phyloP scores from a whole-genome alignment of 208 protist species.

The Crithidia bombi region DNA sequence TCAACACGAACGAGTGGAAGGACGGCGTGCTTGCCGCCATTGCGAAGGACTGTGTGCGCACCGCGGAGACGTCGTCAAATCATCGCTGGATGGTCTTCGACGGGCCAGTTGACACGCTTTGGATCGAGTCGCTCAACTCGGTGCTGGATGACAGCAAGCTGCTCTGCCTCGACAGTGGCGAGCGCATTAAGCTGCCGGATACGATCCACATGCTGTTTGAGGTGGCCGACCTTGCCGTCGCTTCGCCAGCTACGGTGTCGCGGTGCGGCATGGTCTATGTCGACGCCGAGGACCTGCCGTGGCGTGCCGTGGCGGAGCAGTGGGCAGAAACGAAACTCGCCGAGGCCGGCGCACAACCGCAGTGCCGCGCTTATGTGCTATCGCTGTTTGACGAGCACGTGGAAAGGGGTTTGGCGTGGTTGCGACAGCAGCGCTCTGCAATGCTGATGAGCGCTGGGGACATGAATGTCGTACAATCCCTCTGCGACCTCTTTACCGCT shows the following conservation, averaged over 20 bases:
- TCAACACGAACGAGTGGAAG: constrained; percentile 95
- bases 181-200: constrained; percentile 97
- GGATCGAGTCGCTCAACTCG: constrained; percentile 99
- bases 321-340: constrained; percentile 91
- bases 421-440: constrained; percentile 67
- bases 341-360: constrained; percentile 48
- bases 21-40: constrained; percentile 93
- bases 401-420: constrained; percentile 86
- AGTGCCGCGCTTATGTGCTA: constrained; percentile 83
- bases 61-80: constrained; percentile 78
- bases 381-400: constrained; percentile 92
- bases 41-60: constrained; percentile 89
- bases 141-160: constrained; percentile 98
- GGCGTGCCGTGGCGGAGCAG: constrained; percentile 85
- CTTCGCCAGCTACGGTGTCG: constrained; percentile 98
- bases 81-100: constrained; percentile 99
- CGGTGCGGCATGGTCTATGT: constrained; percentile 99
- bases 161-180: constrained; percentile 97
- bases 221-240: constrained; percentile 96
- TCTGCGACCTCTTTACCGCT: constrained; percentile 93
- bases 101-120: constrained; percentile 98
- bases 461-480: constrained; percentile 93
- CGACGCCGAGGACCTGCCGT: constrained; percentile 92
- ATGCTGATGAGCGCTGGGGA: constrained; percentile 90
- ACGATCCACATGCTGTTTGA: constrained; percentile 98